These are phyloP conservation scores for Hyaloscypha hepaticicola DNA, from an alignment of 495 filamentous ascomycete genomes.

Conservation along the genomic window DNA sequence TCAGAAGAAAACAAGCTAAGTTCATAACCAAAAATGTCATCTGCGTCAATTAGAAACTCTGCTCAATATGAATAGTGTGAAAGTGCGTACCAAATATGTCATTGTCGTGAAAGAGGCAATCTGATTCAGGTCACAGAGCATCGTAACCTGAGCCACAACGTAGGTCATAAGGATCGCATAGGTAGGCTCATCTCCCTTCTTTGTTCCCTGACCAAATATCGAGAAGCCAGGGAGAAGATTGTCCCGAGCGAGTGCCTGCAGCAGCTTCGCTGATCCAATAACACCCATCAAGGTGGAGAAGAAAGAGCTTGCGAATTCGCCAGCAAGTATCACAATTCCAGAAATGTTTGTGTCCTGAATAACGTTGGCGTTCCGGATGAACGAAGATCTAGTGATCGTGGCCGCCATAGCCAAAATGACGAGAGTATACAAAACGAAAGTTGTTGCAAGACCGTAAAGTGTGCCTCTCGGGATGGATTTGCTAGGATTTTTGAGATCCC, in stretches of 20 bases:
- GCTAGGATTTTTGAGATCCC: conserved; percentile 79
- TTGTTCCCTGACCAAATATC: conserved; percentile 74
- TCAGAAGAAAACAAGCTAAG: conserved; percentile 81
- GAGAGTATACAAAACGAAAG: conserved; percentile 70
- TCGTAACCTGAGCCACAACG: conserved; percentile 72
- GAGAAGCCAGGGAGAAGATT: conserved; percentile 73
- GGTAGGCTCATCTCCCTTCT: conserved; percentile 71
- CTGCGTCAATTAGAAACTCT: conserved; percentile 28
- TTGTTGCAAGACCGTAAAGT: conserved; percentile 70
- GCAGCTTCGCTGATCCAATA: conserved; percentile 82
- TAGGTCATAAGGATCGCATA: conserved; percentile 78
- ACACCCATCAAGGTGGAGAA: conserved; percentile 88
- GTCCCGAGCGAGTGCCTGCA: conserved; percentile 82
- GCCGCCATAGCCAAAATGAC: conserved; percentile 82
- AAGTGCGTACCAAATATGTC: conserved; percentile 72
- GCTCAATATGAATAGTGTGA: conserved; percentile 17
- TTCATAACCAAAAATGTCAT: conserved; percentile 79
- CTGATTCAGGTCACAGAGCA: conserved; percentile 83
- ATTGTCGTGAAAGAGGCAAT: conserved; percentile 88
- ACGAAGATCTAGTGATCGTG: conserved; percentile 69
- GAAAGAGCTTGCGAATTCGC: conserved; percentile 78
- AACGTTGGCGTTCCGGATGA: conserved; percentile 73
- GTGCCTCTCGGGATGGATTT: conserved; percentile 83
- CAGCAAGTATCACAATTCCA: conserved; percentile 68
- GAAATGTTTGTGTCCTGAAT: conserved; percentile 78